phyloP scores from a whole-genome alignment of 371 early-diverging fungal genomes.

The Rhizopus delemar region DNA sequence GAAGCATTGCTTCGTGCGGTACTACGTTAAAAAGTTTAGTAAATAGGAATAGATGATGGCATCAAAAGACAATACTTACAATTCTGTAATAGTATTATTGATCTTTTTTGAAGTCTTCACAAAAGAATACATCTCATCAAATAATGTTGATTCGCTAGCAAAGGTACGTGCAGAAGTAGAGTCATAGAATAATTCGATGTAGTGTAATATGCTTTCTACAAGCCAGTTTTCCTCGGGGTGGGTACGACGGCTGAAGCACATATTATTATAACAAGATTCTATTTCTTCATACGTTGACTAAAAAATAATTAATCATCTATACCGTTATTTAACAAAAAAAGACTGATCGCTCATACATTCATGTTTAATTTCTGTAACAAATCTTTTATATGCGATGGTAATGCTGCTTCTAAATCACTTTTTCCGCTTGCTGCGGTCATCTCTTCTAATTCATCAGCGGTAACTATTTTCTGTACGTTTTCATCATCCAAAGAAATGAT shows the following conservation, averaged over 20 bases:
- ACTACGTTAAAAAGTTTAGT: slow-evolving; percentile 4
- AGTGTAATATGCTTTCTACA: slow-evolving; percentile 1
- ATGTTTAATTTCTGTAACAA: neutral
- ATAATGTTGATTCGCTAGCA: neutral
- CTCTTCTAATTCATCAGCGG: neutral
- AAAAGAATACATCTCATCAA: too few species aligned
- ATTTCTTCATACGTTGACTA: too few species aligned
- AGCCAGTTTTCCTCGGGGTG: slow-evolving; percentile 2
- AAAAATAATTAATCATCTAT: too few species aligned
- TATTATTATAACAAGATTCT: neutral
- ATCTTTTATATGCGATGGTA: neutral
- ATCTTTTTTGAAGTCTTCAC: too few species aligned
- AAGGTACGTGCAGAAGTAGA: neutral
- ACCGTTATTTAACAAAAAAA: too few species aligned
- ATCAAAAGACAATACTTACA: neutral
- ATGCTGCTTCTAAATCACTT: too few species aligned
- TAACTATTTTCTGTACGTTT: neutral
- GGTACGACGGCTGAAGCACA: neutral
- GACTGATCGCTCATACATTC: neutral
- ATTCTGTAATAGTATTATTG: too few species aligned
- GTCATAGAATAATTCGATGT: slow-evolving; percentile 3
- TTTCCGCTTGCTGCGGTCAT: too few species aligned
- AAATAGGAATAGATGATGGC: slow-evolving; percentile 1
- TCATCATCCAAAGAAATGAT: slow-evolving; percentile 5
- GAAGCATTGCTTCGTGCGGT: slow-evolving; percentile 2